Evolutionary conservation across 1,284 basidiomycete genomes (phyloP).

Genomic region (Volvariella surrecta): DNA sequence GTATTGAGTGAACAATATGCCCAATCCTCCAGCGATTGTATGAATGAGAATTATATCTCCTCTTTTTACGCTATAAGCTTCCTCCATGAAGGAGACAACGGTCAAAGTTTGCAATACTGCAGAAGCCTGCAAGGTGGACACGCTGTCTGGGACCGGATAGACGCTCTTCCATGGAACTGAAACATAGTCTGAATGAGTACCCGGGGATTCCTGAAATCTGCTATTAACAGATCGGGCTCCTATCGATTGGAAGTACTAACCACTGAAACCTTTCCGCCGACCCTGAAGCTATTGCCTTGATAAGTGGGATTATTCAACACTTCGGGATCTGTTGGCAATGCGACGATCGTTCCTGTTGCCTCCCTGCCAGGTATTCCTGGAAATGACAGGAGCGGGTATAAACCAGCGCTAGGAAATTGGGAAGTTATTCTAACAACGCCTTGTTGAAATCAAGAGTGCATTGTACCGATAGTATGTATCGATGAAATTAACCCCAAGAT

Average conservation of each 20-base stretch:
- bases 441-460: too few relatives aligned
- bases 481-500: conserved; percentile 82
- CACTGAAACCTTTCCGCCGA: conserved; percentile 58
- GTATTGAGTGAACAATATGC: conserved; percentile 53
- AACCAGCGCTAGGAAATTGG: conserved; percentile 34
- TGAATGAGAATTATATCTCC: conserved; percentile 75
- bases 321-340: conserved; percentile 53
- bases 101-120: conserved; percentile 79
- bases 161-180: conserved; percentile 57
- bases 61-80: conserved; percentile 77
- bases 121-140: conserved; percentile 63
- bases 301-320: conserved; percentile 49
- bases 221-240: not conserved
- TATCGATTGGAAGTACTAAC: conserved; percentile 30
- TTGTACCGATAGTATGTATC: conserved; percentile 73
- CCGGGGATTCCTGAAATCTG: conserved; percentile 35
- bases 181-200: conserved; percentile 71
- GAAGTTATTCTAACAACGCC: conserved; percentile 8
- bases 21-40: conserved; percentile 81
- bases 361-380: conserved; percentile 80
- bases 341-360: conserved; percentile 66
- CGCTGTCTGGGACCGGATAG: conserved; percentile 48
- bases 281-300: conserved; percentile 46
- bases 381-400: conserved; percentile 50
- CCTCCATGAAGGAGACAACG: conserved; percentile 70